Conservation (phyloP, 805 yeast genomes). For the Lipomyces sp. region DNA sequence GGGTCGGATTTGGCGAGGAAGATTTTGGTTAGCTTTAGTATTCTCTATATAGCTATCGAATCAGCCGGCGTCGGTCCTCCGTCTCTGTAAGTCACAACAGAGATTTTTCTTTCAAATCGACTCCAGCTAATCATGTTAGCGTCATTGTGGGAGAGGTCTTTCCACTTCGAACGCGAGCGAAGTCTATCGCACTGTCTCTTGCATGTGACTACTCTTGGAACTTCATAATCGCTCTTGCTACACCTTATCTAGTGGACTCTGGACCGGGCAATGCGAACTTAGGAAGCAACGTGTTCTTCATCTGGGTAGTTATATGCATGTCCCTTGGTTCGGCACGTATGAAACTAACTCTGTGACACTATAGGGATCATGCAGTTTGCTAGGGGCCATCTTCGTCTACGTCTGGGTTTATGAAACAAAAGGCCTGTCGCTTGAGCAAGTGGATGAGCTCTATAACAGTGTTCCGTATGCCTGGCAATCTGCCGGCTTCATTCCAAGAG, state of each 20-base stretch:
- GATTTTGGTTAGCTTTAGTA: slow-evolving; percentile 58
- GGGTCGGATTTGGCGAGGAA: slow-evolving; percentile 49
- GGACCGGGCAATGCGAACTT: slow-evolving; percentile 42
- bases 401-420: slow-evolving; percentile 78
- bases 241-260: slow-evolving; percentile 45
- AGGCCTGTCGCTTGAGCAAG: slow-evolving; percentile 82
- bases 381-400: slow-evolving; percentile 66
- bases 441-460: slow-evolving; percentile 62
- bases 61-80: slow-evolving; percentile 87
- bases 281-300: slow-evolving; percentile 31
- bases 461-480: slow-evolving; percentile 32
- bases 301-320: slow-evolving; percentile 18
- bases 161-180: slow-evolving; percentile 34
- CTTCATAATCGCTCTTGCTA: slow-evolving; percentile 45
- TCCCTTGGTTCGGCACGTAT: background rate
- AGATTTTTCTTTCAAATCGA: background rate
- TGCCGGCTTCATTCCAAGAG: slow-evolving; percentile 13
- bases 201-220: slow-evolving; percentile 27
- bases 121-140: background rate
- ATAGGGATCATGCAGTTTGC: slow-evolving; percentile 53
- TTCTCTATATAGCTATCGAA: slow-evolving; percentile 71
- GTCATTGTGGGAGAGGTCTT: slow-evolving; percentile 34
- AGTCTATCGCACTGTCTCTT: slow-evolving; percentile 27
- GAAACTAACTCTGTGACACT: background rate
- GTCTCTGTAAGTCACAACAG: slow-evolving; percentile 53